Evolutionary conservation across 1,139 yeast species (phyloP).

Genomic region (Wickerhamomyces sp.): DNA sequence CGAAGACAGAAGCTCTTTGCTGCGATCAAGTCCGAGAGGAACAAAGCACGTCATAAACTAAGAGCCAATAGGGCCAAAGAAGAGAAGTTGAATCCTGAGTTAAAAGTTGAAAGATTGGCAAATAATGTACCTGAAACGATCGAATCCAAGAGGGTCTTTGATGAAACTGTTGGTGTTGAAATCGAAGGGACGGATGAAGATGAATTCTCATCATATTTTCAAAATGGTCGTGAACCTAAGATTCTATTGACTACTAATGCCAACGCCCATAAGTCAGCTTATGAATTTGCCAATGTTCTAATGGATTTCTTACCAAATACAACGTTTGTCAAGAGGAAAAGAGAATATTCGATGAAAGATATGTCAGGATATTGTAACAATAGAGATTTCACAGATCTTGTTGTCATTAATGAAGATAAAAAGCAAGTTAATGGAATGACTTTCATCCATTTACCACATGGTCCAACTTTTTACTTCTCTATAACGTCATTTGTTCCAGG

Average conservation of each 20-base stretch:
- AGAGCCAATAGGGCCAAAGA: conserved; percentile 78
- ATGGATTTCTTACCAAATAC: conserved; percentile 82
- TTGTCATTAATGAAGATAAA: conserved; percentile 90
- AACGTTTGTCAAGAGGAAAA: conserved; percentile 81
- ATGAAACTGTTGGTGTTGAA: conserved; percentile 66
- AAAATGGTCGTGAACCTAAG: conserved; percentile 66
- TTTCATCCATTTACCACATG: conserved; percentile 87
- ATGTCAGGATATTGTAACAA: conserved; percentile 79
- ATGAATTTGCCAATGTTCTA: conserved; percentile 83
- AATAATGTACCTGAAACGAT: conserved; percentile 83
- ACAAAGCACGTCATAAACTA: conserved; percentile 70
- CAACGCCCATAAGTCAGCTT: conserved; percentile 79
- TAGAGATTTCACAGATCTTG: conserved; percentile 79
- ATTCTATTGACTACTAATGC: conserved; percentile 85
- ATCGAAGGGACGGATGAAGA: conserved; percentile 86
- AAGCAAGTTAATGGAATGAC: conserved; percentile 89
- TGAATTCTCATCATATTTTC: conserved; percentile 62
- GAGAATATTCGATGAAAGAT: conserved; percentile 76
- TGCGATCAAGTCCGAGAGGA: conserved; percentile 66
- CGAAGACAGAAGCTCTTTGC: conserved; percentile 77
- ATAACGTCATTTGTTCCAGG: conserved; percentile 74
- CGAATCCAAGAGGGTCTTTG: conserved; percentile 82
- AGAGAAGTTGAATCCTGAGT: conserved; percentile 75
- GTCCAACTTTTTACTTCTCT: conserved; percentile 91
- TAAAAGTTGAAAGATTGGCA: conserved; percentile 73